phyloP scores from a whole-genome alignment of 2,329 filamentous ascomycete genomes.

The Neonectria hederae region DNA sequence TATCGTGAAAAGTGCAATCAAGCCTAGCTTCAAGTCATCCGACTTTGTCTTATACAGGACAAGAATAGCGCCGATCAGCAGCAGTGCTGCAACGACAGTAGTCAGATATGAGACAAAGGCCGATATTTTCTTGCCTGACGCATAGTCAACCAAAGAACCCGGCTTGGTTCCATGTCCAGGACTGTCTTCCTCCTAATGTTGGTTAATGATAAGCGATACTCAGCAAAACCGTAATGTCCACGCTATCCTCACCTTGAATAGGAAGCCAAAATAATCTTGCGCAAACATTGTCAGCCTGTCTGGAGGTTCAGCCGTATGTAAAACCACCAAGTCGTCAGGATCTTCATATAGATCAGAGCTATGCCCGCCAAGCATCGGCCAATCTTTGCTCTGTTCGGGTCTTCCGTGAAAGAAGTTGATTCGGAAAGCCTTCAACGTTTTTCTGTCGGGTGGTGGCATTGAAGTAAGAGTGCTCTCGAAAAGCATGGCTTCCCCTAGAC shows the following conservation, averaged over 20 bases:
- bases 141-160: constrained; percentile 2
- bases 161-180: background rate
- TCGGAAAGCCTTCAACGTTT: constrained; percentile 9
- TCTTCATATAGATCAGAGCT: constrained; percentile 18
- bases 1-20: constrained; percentile 18
- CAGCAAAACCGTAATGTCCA: background rate
- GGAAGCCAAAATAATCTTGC: constrained; percentile 12
- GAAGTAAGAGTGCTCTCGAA: constrained; percentile 21
- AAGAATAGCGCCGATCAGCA: constrained; percentile 20
- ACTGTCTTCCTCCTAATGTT: background rate
- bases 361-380: constrained; percentile 17
- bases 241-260: constrained; percentile 4
- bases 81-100: constrained; percentile 13
- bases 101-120: constrained; percentile 19
- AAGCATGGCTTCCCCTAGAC: constrained; percentile 15
- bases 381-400: constrained; percentile 3
- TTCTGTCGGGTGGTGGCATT: constrained; percentile 19
- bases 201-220: background rate
- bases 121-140: constrained; percentile 13
- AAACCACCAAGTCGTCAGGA: constrained; percentile 12
- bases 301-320: constrained; percentile 7
- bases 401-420: constrained; percentile 16
- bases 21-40: constrained; percentile 13
- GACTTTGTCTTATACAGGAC: constrained; percentile 17
- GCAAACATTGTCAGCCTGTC: constrained; percentile 20